phyloP scores from a whole-genome alignment of 768 basidiomycete species.

The Suillus plorans region DNA sequence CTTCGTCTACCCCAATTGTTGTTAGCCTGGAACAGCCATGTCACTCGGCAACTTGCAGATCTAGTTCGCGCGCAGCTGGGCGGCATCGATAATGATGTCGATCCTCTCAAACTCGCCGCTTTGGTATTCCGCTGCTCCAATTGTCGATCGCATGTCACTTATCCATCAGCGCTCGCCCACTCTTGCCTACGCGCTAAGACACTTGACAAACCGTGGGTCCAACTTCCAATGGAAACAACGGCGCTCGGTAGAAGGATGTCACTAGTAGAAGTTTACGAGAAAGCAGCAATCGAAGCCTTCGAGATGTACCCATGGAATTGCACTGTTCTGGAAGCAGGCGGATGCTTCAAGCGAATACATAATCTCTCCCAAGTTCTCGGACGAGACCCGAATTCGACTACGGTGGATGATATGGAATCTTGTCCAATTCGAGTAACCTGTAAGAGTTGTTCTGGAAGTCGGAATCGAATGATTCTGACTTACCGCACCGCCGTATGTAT shows the following conservation, averaged over 20 bases:
- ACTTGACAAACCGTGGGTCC: background rate
- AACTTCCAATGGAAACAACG: conserved; percentile 1
- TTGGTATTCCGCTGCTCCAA: background rate
- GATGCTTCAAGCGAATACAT: background rate
- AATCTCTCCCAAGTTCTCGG: background rate
- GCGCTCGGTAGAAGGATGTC: background rate
- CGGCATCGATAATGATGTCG: background rate
- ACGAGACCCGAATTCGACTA: background rate
- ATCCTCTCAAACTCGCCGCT: background rate
- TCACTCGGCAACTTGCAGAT: background rate
- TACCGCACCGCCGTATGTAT: background rate
- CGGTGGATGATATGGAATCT: background rate
- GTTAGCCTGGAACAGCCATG: background rate
- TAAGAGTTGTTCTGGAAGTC: conserved; percentile 2
- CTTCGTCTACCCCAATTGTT: background rate
- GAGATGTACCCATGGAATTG: conserved; percentile 2
- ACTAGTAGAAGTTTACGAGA: background rate
- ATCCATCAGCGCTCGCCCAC: background rate
- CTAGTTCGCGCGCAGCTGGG: background rate
- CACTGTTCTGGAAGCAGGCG: background rate
- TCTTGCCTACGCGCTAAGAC: background rate
- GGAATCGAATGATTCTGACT: background rate
- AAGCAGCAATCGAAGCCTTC: background rate
- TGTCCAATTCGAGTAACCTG: conserved; percentile 1
- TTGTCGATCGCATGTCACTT: conserved; percentile 1